Conservation (phyloP, 2,329 filamentous ascomycete genomes). For the Fusarium chuoi region DNA sequence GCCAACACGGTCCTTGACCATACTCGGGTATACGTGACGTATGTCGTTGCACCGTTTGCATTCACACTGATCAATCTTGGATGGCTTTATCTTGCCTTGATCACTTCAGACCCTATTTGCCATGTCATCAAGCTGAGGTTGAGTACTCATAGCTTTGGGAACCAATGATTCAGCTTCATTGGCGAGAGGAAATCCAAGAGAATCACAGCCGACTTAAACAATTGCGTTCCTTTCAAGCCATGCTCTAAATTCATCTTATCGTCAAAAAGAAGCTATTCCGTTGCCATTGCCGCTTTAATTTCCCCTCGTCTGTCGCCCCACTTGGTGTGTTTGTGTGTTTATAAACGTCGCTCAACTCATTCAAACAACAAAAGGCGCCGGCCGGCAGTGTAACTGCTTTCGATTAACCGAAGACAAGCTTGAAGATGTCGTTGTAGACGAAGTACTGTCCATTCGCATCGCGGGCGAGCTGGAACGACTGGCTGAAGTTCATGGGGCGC, state of each 20-base stretch:
- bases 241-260: conserved; percentile 41
- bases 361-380: conserved; percentile 7
- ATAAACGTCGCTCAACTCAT: conserved; percentile 11
- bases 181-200: background rate
- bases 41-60: background rate
- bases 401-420: conserved; percentile 76
- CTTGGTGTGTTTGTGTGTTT: conserved; percentile 24
- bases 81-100: background rate
- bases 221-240: background rate
- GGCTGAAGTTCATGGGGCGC: conserved; percentile 89
- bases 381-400: background rate
- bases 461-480: conserved; percentile 85
- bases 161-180: background rate
- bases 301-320: conserved; percentile 32
- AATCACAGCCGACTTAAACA: conserved; percentile 16
- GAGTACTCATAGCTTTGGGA: conserved; percentile 5
- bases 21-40: background rate
- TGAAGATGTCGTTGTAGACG: conserved; percentile 96
- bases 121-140: conserved; percentile 3
- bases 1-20: background rate
- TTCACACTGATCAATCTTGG: background rate
- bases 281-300: conserved; percentile 29
- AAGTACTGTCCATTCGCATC: conserved; percentile 77
- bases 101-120: background rate
- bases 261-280: conserved; percentile 31